Evolutionary conservation across 495 filamentous ascomycete genomes (phyloP), one percentile per base, ranked within the genome.

Genomic region (Penicillium desertorum): DNA sequence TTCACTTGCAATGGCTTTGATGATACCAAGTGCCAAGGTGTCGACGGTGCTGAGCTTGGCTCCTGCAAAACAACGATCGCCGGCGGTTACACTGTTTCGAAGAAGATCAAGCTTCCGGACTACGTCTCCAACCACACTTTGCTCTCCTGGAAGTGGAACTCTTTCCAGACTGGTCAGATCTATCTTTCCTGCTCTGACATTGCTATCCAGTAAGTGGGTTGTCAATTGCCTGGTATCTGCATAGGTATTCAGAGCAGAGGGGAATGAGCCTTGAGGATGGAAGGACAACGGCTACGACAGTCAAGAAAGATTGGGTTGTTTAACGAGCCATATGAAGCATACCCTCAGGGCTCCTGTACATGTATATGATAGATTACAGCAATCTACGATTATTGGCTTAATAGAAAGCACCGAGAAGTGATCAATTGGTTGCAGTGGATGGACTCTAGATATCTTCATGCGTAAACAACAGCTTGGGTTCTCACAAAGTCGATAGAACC

Each of bases 101-200:
- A 82, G 72, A 76, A 76, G 66, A 74, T 84, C 64, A 72, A 71
- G 61, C 72, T 84, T 43, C 80, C 80, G 10, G 66, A 74, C 44
- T 76, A 75, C 57, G 34, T 45, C 4, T 77, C 74, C 0, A 62
- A 73, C 20, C 81, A 84, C 64, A 84, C 80, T 7, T 60, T 84
- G 53, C 69, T 84, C 5, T 73, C 72, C 0, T 80, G 80, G 64
- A 76, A 79, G 58, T 84, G 81, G 80, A 84, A 84, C 64, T 79
- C 78, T 1, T 82, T 74, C 61, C 80, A 84, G 67, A 84, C 81
- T 0, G 67, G 71, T 4, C 81, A 84, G 73, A 71, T 83, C 8
- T 84, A 84, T 65, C 71, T 84, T 7, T 71, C 67, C 11, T 84
- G 81, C 60, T 79, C 81, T 1, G 81, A 83, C 66, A 80, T 82